These are phyloP conservation scores for Colletotrichum cuscutae DNA, from an alignment of 2,329 filamentous ascomycete species.

Conservation along the genomic window DNA sequence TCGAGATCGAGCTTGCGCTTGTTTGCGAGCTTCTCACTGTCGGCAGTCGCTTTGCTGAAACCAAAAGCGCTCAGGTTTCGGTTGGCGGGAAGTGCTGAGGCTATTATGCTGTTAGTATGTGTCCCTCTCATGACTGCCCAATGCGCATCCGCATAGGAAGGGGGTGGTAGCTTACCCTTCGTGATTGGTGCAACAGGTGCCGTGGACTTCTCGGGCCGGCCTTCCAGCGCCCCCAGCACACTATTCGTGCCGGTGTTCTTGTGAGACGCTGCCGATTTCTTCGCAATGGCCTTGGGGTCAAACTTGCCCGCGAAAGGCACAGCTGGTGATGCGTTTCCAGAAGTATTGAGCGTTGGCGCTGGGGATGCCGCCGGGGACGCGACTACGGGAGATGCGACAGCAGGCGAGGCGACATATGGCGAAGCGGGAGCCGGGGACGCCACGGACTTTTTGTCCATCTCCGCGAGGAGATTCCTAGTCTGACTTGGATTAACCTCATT, in stretches of 20 bases:
- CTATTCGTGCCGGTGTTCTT: slow-evolving; percentile 62
- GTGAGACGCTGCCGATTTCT: slow-evolving; percentile 74
- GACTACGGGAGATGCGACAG: slow-evolving; percentile 58
- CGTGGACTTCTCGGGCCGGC: slow-evolving; percentile 48
- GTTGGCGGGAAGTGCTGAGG: slow-evolving; percentile 71
- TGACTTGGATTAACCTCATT: slow-evolving; percentile 74
- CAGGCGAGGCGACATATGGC: slow-evolving; percentile 57
- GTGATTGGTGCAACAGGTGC: slow-evolving; percentile 45
- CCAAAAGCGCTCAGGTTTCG: slow-evolving; percentile 88
- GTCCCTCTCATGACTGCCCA: neutral
- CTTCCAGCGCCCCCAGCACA: slow-evolving; percentile 59
- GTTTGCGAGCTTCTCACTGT: slow-evolving; percentile 72
- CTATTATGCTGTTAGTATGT: slow-evolving; percentile 43
- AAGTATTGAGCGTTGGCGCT: slow-evolving; percentile 49
- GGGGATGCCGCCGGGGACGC: slow-evolving; percentile 27
- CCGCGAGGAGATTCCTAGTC: slow-evolving; percentile 74
- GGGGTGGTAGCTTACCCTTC: slow-evolving; percentile 46
- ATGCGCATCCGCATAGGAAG: neutral
- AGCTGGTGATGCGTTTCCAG: slow-evolving; percentile 61
- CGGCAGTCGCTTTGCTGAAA: slow-evolving; percentile 74
- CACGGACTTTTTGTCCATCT: slow-evolving; percentile 76
- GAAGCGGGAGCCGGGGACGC: slow-evolving; percentile 56
- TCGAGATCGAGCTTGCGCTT: slow-evolving; percentile 86
- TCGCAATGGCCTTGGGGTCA: slow-evolving; percentile 86
- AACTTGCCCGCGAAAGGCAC: slow-evolving; percentile 81